Base-by-base conservation (phyloP, 805 yeast species). In the Citeromyces matritensis region DNA sequence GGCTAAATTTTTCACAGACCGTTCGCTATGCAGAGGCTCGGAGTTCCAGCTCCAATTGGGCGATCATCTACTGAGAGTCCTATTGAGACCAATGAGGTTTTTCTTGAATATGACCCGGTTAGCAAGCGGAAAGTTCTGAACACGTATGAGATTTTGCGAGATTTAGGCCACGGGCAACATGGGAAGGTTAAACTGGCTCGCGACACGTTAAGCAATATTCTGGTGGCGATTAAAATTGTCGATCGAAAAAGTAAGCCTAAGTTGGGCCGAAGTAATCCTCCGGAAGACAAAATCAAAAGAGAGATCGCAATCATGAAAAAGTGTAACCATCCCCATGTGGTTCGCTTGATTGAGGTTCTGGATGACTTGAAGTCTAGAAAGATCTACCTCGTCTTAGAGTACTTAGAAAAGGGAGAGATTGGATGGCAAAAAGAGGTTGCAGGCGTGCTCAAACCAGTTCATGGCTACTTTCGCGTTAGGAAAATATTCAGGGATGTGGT, bases 161-260 rank as follows among this genome's bases (percentile, higher is more conserved):
- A 86, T 55, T 62, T 91, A 19, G 98, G 98, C 8, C 65, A 81
- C 24, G 98, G 98, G n/a, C 95, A 86, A 51, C 97, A 88, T 54
- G 97, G 98, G n/a, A 88, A 84, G 51, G 98, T 91, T 27, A 91
- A 91, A 50, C 63, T 91, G 12, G 98, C 94, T 0, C 69, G 69
- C 37, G 88, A 86, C 48, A 53, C 76, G 33, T 61, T 67, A n/a
- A 53, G 65, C 5, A 60, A 66, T 29, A 73, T 67, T 40, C 58
- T 71, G 23, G 94, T 84, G n/a, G 98, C 98, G 3, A 85, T 91
- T 34, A 91, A 91, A 49, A 82, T 91, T 32, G 84, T 91, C 28
- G 86, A 83, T 53, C 65, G 96, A 33, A 71, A 71, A 31, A 72
- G 68, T 2, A 58, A 69, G 30, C 74, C 72, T 3, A 58, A 62